A percentile compares a stretch with the other conserved stretches of the same genome.
Evolutionary conservation across 495 filamentous ascomycete genomes (phyloP).

Genomic region (Podospora bellae-mahoneyi): DNA sequence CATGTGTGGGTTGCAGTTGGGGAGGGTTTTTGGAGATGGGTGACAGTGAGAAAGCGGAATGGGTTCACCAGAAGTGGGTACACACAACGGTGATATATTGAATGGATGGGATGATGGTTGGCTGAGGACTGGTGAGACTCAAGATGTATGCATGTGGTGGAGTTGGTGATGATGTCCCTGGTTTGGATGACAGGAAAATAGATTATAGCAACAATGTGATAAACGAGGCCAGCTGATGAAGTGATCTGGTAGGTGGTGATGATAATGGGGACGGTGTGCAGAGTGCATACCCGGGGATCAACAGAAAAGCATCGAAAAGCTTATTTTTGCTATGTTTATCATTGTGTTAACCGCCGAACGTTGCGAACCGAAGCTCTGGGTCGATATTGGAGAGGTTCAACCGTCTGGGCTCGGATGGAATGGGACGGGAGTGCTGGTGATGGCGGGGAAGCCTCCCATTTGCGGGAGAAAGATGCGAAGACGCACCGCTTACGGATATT

Average conservation of each 20-base stretch:
- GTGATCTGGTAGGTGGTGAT: not conserved
- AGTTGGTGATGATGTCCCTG: constrained; percentile 2
- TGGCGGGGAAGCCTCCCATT: not conserved
- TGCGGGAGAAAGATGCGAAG: not conserved
- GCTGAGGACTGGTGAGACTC: not conserved
- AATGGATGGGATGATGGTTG: not conserved
- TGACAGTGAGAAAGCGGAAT: not conserved
- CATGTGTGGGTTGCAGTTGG: not conserved
- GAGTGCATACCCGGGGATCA: not conserved
- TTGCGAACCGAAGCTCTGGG: not conserved
- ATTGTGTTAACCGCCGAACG: constrained; percentile 4
- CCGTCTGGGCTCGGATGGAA: too few species aligned
- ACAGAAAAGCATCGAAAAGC: not conserved
- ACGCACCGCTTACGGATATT: too few species aligned
- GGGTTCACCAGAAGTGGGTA: not conserved
- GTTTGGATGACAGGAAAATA: not conserved
- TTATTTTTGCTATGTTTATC: constrained; percentile 8
- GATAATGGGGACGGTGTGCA: not conserved
- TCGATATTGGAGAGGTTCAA: not conserved
- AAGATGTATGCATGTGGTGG: not conserved
- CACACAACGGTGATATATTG: constrained; percentile 3
- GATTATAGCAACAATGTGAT: not conserved
- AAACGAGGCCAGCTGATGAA: not conserved
- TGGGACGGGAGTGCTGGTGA: too few species aligned
- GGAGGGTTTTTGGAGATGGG: not conserved